Base-by-base conservation (phyloP, 2,329 filamentous ascomycete species). In the Alternaria longipes region DNA sequence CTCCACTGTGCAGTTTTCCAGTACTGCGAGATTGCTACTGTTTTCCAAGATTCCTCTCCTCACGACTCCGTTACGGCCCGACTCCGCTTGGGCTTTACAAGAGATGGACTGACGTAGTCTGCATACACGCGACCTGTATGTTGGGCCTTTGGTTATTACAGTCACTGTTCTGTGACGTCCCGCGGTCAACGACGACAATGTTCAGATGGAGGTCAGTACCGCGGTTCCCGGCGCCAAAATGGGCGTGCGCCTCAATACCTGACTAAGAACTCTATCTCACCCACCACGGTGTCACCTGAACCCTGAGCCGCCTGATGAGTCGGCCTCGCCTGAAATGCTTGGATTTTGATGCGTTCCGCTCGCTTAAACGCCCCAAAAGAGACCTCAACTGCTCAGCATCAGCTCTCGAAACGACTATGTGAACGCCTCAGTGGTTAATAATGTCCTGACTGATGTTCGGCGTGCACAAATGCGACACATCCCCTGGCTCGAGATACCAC, bases 191-290 rank as follows among this genome's bases (percentile, higher is more conserved):
- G 46, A 24, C 18, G 46, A 49, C 20, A 22, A 49, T 49, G 32
- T 32, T 49, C 30, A 16, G 3, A 49, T 6, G 12, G 46, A 49
- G 18, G 46, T 49, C 28, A 34, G 46, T 49, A 49, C 30, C 46
- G 46, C 46, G 46, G 46, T 49, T 49, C 46, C 46, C 46, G 56
- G 54, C 59, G 58, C 59, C 57, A 49, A 52, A 50, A 51, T 53
- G 40, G 28, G 41, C 18, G 53, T 66, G 68, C 68, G 68, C 66
- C 63, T 72, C 67, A 63, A 56, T 62, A 67, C 63, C 64, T 71
- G 59, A 69, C 69, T 74, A 61, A 74, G 70, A 73, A 70, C 63
- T 65, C 55, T 66, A 74, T 69, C 62, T 62, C 56, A 57, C 58
- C 49, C 50, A 47, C 34, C 41, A n/a, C 60, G 38, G 56, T 61